These are phyloP conservation scores for Auxenochlorella pyrenoidosa DNA, from an alignment of 139 green algal genomes.

Conservation along the genomic window DNA sequence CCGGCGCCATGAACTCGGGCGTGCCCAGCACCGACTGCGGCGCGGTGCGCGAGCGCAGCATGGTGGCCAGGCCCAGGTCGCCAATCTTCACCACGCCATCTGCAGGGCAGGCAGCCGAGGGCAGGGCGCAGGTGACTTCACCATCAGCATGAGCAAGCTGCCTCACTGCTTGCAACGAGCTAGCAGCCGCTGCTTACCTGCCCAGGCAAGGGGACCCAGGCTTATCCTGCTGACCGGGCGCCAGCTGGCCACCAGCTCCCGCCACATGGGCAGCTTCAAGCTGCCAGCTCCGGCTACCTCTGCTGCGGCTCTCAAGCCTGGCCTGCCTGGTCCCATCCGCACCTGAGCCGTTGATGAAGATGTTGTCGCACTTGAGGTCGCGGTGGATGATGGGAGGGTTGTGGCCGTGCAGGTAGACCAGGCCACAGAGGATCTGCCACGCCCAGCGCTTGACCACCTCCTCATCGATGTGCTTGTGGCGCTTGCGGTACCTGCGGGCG, in stretches of 20 bases:
- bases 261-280: background rate
- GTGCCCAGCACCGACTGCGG: slow-evolving; percentile 95
- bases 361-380: slow-evolving; percentile 95
- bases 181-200: no score
- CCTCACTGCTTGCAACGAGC: no score
- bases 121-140: background rate
- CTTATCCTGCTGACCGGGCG: no score
- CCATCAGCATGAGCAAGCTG: background rate
- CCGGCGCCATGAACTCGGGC: slow-evolving; percentile 98
- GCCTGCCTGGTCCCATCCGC: background rate
- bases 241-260: background rate
- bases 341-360: slow-evolving; percentile 94
- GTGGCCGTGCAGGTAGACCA: slow-evolving; percentile 97
- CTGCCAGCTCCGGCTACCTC: background rate
- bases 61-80: slow-evolving; percentile 95
- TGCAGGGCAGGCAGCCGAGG: background rate
- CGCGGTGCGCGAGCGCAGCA: slow-evolving; percentile 88
- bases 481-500: slow-evolving; percentile 88
- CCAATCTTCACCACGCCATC: slow-evolving; percentile 98
- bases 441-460: slow-evolving; percentile 96
- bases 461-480: slow-evolving; percentile 91
- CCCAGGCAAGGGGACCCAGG: no score
- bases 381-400: slow-evolving; percentile 91
- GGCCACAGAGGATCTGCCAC: slow-evolving; percentile 97
- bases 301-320: background rate